Percentiles rank a stretch among this genome's conserved stretches.
phyloP scores from a whole-genome alignment of 2,329 filamentous ascomycete species.

The Botrytis paeoniae region DNA sequence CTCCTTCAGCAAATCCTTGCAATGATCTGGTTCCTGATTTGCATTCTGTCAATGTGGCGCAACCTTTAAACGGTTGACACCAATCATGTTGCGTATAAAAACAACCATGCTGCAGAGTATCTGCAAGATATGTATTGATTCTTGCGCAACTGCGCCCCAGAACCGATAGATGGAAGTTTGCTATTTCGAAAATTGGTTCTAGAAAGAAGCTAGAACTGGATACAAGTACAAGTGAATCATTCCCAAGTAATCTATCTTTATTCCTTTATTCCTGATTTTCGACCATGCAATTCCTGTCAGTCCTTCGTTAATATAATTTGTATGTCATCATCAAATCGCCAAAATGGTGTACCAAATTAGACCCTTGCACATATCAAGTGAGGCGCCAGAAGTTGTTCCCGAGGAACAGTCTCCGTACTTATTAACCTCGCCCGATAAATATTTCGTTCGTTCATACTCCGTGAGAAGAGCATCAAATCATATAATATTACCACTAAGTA shows the following conservation, averaged over 20 bases:
- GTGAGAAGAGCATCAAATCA: background rate
- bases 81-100: conserved; percentile 18
- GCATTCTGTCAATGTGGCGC: conserved; percentile 5
- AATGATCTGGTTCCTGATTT: background rate
- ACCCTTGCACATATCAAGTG: conserved; percentile 16
- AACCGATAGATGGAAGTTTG: background rate
- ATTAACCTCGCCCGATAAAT: conserved; percentile 18
- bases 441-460: conserved; percentile 20
- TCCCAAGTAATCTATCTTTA: background rate
- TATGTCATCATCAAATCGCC: background rate
- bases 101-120: conserved; percentile 6
- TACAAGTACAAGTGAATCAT: background rate
- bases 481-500: background rate
- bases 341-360: conserved; percentile 7
- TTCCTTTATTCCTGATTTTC: conserved; percentile 15
- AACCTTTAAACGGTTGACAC: background rate
- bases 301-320: conserved; percentile 11
- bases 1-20: background rate
- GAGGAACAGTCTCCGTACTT: conserved; percentile 14
- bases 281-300: conserved; percentile 10
- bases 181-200: background rate
- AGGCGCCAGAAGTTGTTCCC: conserved; percentile 17
- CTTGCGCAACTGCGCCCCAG: conserved; percentile 14
- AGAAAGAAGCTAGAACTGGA: background rate
- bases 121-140: conserved; percentile 19